phyloP scores from a whole-genome alignment of 768 basidiomycete species.

The Asterophora lycoperdoides region DNA sequence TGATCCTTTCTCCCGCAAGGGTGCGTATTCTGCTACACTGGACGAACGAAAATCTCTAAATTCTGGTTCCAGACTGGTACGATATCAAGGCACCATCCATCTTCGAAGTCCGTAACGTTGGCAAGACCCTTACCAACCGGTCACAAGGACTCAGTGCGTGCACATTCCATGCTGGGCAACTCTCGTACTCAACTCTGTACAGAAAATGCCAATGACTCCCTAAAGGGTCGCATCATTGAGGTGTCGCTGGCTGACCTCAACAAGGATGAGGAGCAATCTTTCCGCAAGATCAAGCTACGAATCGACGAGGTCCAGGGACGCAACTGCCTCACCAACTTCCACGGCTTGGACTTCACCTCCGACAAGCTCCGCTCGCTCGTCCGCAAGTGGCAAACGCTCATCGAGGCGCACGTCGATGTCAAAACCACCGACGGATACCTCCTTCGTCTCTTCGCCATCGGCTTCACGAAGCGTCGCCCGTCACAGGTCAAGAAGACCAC shows the following conservation, averaged over 20 bases:
- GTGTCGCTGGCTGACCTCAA: slow-evolving; percentile 95
- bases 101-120: slow-evolving; percentile 94
- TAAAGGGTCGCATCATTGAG: slow-evolving; percentile 96
- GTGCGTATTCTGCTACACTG: slow-evolving; percentile 36
- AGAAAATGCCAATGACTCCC: slow-evolving; percentile 99
- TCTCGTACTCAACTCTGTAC: slow-evolving; percentile 5
- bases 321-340: slow-evolving; percentile 99
- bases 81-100: slow-evolving; percentile 98
- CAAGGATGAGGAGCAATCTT: slow-evolving; percentile 99
- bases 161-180: neutral
- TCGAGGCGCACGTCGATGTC: slow-evolving; percentile 98
- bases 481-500: slow-evolving; percentile 98
- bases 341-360: slow-evolving; percentile 99
- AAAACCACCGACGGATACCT: slow-evolving; percentile 99
- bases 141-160: slow-evolving; percentile 95
- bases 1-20: slow-evolving; percentile 99
- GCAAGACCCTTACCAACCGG: slow-evolving; percentile 98
- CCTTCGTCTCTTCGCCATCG: slow-evolving; percentile 97
- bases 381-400: slow-evolving; percentile 99
- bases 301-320: slow-evolving; percentile 96
- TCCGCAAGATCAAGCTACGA: slow-evolving; percentile 99
- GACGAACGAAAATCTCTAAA: neutral
- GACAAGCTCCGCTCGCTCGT: slow-evolving; percentile 99
- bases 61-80: slow-evolving; percentile 80
- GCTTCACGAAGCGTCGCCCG: slow-evolving; percentile 96